Evolutionary conservation across 1,284 basidiomycete genomes (phyloP), one percentile per base, ranked within the genome.

Genomic region (Puccinia novopanici): DNA sequence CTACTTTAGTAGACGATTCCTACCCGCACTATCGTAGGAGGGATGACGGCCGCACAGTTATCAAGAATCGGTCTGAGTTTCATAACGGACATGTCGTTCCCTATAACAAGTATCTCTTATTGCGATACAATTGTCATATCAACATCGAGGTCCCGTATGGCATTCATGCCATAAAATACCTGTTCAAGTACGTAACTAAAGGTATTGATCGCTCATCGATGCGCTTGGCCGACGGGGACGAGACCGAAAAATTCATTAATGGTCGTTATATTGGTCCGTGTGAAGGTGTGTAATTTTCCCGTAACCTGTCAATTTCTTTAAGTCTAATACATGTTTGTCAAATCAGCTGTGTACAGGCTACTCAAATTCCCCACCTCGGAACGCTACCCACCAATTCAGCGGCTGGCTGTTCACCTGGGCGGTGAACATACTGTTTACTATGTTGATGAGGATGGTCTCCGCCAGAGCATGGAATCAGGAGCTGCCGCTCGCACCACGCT

Each of bases 1-100:
- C 88, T 0, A 82, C 81, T 0, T 83, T 88, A 68, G 84, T 84
- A 45, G 83, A 85, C 0, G 83, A 88, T 83, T 86, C 86, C 0
- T 88, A 88, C 83, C 65, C 65, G 3, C 0, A 2, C 3, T 67
- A 67, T 24, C 30, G 37, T 12, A 19, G 65, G 0, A 8, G 65
- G 22, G n/a, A 67, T 40, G n/a, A 48, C 42, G 6, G 42, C 8
- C 6, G 42, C 42, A 45, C 6, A 45, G 15, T 8, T 45, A 45
- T 8, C 42, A 45, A 45, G 15, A 15, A 6, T 8, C 42, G 15
- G 8, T 15, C 15, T 15, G 42, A 45, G 8, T 8, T 45, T 45
- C 42, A 61, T 37, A 61, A 61, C 17, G 12, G 54, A 72, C 19
- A 50, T 3, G 34, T n/a, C n/a, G n/a, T n/a, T n/a, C n/a, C n/a